phyloP scores from a whole-genome alignment of 495 filamentous ascomycete species.

The Clohesyomyces aquaticus region DNA sequence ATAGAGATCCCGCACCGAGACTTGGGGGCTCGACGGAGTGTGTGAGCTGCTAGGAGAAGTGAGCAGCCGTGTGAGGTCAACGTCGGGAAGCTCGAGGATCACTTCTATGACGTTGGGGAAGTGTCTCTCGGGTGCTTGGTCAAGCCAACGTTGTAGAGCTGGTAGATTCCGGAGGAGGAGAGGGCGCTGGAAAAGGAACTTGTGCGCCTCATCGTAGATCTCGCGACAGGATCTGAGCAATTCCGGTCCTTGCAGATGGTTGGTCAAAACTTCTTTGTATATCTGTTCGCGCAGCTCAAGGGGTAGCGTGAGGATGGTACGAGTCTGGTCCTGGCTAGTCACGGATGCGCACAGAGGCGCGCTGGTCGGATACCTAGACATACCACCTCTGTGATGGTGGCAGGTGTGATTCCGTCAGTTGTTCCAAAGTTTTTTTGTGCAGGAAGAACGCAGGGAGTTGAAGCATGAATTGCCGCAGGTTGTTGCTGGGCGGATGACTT shows the following conservation, averaged over 20 bases:
- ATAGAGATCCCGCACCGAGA: constrained; percentile 30
- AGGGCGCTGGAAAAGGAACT: constrained; percentile 40
- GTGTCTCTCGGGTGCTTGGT: not conserved
- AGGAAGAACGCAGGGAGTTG: too few species aligned
- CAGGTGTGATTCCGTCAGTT: not conserved
- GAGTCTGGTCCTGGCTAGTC: constrained; percentile 1
- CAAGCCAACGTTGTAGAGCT: constrained; percentile 38
- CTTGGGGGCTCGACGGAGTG: not conserved
- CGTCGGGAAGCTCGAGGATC: constrained; percentile 32
- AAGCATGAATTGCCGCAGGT: too few species aligned
- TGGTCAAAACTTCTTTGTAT: constrained; percentile 26
- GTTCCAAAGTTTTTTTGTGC: too few species aligned
- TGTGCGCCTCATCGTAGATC: constrained; percentile 37
- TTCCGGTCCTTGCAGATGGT: constrained; percentile 11
- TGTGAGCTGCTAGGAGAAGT: not conserved
- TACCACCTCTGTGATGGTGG: not conserved
- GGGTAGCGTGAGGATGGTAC: constrained; percentile 31
- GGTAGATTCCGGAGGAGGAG: constrained; percentile 33
- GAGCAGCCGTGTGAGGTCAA: constrained; percentile 33
- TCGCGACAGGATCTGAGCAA: constrained; percentile 37
- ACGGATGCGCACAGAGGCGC: not conserved
- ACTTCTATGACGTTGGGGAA: constrained; percentile 24
- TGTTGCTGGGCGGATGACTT: too few species aligned
- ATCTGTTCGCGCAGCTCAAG: constrained; percentile 36
- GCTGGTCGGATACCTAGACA: not conserved